Evolutionary conservation across 2,329 filamentous ascomycete genomes (phyloP).

Genomic region (Claviceps purpurea): DNA sequence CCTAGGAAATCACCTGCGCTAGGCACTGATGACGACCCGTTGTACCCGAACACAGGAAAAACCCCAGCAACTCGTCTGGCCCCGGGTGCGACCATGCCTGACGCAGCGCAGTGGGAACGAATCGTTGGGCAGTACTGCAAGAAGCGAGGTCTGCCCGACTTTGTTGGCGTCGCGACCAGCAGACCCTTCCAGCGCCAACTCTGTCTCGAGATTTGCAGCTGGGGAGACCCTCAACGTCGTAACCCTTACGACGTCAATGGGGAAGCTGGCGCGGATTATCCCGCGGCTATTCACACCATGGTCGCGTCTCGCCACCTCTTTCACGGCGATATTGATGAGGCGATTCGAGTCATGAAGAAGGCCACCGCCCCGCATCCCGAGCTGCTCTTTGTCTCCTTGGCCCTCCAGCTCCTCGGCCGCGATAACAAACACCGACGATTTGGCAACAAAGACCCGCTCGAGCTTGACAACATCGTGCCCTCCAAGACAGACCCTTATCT

Average conservation of each 20-base stretch:
- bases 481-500: conserved; percentile 65
- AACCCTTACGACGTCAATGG: conserved; percentile 30
- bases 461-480: conserved; percentile 45
- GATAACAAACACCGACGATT: conserved; percentile 25
- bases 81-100: conserved; percentile 30
- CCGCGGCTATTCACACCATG: conserved; percentile 52
- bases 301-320: conserved; percentile 66
- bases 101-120: conserved; percentile 43
- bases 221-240: conserved; percentile 45
- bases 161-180: conserved; percentile 48
- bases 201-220: conserved; percentile 61
- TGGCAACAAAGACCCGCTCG: conserved; percentile 33
- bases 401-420: conserved; percentile 48
- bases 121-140: conserved; percentile 52
- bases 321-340: conserved; percentile 53
- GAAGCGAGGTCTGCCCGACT: conserved; percentile 46
- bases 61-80: conserved; percentile 34
- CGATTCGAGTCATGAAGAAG: conserved; percentile 55
- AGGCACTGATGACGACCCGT: conserved; percentile 6
- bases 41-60: conserved; percentile 23
- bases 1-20: too few species aligned
- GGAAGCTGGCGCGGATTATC: conserved; percentile 30
- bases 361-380: conserved; percentile 50
- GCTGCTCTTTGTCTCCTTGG: conserved; percentile 54
- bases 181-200: conserved; percentile 60